Conservation (phyloP, 1,139 yeast genomes). For the Saccharomyces hybrid region DNA sequence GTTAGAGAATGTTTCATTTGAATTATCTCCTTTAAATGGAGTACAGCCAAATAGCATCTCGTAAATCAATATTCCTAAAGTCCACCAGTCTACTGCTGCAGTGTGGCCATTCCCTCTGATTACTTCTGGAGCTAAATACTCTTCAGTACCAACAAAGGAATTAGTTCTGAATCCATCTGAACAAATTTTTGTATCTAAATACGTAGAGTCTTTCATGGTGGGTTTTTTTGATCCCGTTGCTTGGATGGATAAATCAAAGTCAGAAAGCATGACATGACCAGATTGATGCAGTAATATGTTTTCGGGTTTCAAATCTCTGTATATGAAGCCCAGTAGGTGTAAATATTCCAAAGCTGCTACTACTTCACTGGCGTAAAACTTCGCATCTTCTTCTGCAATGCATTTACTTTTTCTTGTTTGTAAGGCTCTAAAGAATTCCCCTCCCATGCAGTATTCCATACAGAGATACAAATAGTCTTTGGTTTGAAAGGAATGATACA, state of each 20-base stretch:
- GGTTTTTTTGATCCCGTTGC: conserved; percentile 63
- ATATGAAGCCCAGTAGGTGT: conserved; percentile 93
- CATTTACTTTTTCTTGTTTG: conserved; percentile 87
- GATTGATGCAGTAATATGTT: conserved; percentile 88
- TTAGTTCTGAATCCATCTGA: conserved; percentile 94
- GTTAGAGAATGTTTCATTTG: conserved; percentile 85
- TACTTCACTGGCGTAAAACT: conserved; percentile 96
- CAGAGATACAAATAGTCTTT: conserved; percentile 89
- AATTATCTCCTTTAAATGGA: conserved; percentile 85
- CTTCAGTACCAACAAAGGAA: conserved; percentile 97
- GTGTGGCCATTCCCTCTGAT: conserved; percentile 96
- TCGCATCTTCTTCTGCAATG: conserved; percentile 80
- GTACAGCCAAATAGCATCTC: conserved; percentile 96
- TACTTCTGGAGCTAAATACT: conserved; percentile 96
- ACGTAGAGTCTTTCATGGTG: conserved; percentile 23
- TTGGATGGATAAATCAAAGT: conserved; percentile 91
- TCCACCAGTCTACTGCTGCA: conserved; percentile 99
- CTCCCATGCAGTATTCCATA: conserved; percentile 99
- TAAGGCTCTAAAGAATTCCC: conserved; percentile 93
- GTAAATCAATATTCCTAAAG: conserved; percentile 80
- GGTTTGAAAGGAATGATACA: conserved; percentile 93
- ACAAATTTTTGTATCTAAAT: conserved; percentile 82
- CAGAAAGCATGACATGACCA: conserved; percentile 96
- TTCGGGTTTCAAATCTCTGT: conserved; percentile 92
- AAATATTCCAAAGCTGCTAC: conserved; percentile 94